Evolutionary conservation across 441 rosid species (phyloP).

Genomic region (Adansonia gregorii): DNA sequence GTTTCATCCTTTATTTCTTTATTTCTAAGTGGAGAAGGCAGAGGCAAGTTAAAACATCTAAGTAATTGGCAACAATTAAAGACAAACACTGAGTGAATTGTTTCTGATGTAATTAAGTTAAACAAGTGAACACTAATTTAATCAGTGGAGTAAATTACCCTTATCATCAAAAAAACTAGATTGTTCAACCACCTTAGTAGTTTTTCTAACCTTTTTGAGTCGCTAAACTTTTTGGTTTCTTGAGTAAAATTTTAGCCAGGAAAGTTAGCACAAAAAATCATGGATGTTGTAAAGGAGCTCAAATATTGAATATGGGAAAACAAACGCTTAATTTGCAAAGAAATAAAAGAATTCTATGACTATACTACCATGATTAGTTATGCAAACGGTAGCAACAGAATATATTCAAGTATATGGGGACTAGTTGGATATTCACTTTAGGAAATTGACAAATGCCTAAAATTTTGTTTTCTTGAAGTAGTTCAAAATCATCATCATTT

Average conservation of each 20-base stretch:
- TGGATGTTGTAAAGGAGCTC: neutral
- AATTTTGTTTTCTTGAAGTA: constrained; percentile 66
- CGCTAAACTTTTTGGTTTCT: constrained; percentile 77
- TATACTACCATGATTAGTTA: neutral
- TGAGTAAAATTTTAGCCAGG: constrained; percentile 30
- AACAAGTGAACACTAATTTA: neutral
- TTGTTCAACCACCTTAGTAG: constrained; percentile 47
- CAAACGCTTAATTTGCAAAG: neutral
- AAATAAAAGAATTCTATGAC: neutral
- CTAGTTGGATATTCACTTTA: constrained; percentile 12
- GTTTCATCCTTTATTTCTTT: neutral
- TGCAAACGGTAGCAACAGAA: neutral
- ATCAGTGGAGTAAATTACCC: constrained; percentile 12
- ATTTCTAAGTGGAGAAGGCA: neutral
- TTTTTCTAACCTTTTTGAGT: constrained; percentile 78
- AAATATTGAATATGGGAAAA: neutral
- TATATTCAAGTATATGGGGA: constrained; percentile 41
- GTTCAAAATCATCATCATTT: constrained; percentile 91
- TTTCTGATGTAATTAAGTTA: constrained; percentile 41
- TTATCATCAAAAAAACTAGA: constrained; percentile 70
- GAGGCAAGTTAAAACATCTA: neutral
- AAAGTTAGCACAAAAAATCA: neutral
- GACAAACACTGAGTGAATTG: neutral
- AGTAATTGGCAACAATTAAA: neutral
- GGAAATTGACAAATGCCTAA: constrained; percentile 11